Evolutionary conservation across 192 early-diverging fungal genomes (phyloP), one percentile per base, ranked within the genome.

Genomic region (Coemansia sp.): DNA sequence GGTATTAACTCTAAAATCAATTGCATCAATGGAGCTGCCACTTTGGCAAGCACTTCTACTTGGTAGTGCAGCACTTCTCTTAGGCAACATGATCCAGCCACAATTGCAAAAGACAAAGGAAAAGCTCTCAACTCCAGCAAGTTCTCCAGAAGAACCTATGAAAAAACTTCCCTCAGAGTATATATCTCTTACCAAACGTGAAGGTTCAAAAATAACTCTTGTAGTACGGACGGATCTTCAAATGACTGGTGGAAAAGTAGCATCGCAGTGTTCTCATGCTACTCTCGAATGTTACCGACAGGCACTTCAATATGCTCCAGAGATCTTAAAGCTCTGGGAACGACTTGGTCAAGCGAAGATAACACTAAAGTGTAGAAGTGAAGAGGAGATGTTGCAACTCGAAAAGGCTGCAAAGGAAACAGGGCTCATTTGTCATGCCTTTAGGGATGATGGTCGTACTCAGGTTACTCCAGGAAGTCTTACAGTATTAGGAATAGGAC

Each of bases 191-290:
- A 52, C 56, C 19, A 32, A 24, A 12, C 27, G 18, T 8, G 62
- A 58, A 14, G 62, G 62, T 24, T 34, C 57, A 30, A 70, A 70
- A 49, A 26, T 70, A 88, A 88, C 90, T 23, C 84, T 97, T 14
- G 81, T 93, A 1, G 83, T 95, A 5, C 84, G 93, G 18, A 89
- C 83, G 7, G 94, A 97, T 66, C 75, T 97, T 7, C 87, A 80
- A 14, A 93, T 97, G 92, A 79, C 78, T 12, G 93, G 93, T 65
- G 93, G 93, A n/a, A 94, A 95, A 54, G 85, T 91, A 21, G 92
- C 93, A 2, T 88, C 92, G 32, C 92, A 94, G 82, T 96, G 93
- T 65, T 89, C 88, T 32, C 93, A 94, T 67, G 93, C 92, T 9
- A 89, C 92, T 2, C 76, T 96, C 7, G 91, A 88, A n/a, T 86